Evolutionary conservation across 371 early-diverging fungal species (phyloP), one percentile per base, ranked within the genome.

Genomic region (Mucor velutinosus): DNA sequence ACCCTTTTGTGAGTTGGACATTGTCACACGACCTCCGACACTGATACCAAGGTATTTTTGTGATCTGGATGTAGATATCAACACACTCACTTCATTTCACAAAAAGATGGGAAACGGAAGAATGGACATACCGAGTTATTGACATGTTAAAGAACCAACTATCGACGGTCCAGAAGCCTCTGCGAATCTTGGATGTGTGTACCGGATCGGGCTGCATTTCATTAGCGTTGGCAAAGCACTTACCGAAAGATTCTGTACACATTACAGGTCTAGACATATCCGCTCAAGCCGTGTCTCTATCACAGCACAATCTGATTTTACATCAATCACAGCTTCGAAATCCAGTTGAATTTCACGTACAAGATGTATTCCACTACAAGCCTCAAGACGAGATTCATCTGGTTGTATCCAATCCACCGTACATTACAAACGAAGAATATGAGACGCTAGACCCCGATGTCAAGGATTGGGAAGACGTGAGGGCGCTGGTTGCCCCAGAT

Each of bases 341-440:
- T 45, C 63, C 58, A 27, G 74, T 75, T 58, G 56, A 60, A 21
- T 86, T 91, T 62, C 55, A 62, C 29, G 66, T 78, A 35, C 45
- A 80, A 33, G 92, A 92, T 69, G 57, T 92, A 10, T 74, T 84
- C 43, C 11, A 71, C 58, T 59, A 32, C 59, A 43, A 30, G 10
- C 41, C 45, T 10, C 55, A 66, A 61, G 4, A 47, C 1, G 51
- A 59, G 3, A 66, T 71, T 37, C 86, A 96, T 67, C 43, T 96
- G 49, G 78, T 97, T 19, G 89, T 95, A 0, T 85, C 93, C 45
- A 97, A 97, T 73, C 98, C 98, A 21, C 98, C 98, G 0, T 96
- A 97, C 67, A 86, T 97, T n/a, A 84, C 95, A 0, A 75, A 73
- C 4, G 71, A 77, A 0, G 96, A 96, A 60, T 93, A 93, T 62